Evolutionary conservation across 2,329 filamentous ascomycete species (phyloP), one percentile per base, ranked within the genome.

Genomic region (Cladosporium sp.): DNA sequence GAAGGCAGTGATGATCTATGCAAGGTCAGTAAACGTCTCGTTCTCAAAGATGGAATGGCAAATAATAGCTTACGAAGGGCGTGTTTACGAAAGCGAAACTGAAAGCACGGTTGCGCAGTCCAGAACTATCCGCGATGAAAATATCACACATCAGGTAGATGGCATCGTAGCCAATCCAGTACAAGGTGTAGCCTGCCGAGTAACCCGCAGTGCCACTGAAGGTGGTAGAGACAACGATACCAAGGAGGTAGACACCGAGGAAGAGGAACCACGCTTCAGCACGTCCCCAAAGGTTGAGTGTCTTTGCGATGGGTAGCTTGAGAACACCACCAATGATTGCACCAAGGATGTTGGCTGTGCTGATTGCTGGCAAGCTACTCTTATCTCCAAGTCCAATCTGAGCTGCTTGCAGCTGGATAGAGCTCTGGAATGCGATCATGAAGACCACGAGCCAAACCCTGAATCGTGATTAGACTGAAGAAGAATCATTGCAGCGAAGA

Each of bases 51-150:
- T 3, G 43, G 15, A 9, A 15, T 28, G 43, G 25, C n/a, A 75
- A 5, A 42, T 66, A 89, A 1, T 85, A 82, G 63, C 83, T 79
- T 61, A 90, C 81, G 65, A 85, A 88, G 0, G 88, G 87, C 0
- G 87, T 83, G 47, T 79, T 79, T 11, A 83, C 80, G 58, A 88
- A 79, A 1, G 85, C 84, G 40, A 85, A 82, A 64, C 86, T 82
- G 56, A 90, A 77, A 7, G 82, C 84, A 67, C 87, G 80, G 66
- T 88, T 88, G 59, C 82, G 79, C 42, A 90, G 75, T 17, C 80
- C 79, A 0, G 87, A 86, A 1, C 85, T 88, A 65, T 90, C 88
- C 20, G 87, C 84, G 60, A 87, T 82, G 67, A 89, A 85, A 34
- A 90, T 81, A 60, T 64, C 56, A 12, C 59, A 60, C 20, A 61